Evolutionary conservation across 1,139 yeast species (phyloP).

Genomic region (Scheffersomyces insectosa): DNA sequence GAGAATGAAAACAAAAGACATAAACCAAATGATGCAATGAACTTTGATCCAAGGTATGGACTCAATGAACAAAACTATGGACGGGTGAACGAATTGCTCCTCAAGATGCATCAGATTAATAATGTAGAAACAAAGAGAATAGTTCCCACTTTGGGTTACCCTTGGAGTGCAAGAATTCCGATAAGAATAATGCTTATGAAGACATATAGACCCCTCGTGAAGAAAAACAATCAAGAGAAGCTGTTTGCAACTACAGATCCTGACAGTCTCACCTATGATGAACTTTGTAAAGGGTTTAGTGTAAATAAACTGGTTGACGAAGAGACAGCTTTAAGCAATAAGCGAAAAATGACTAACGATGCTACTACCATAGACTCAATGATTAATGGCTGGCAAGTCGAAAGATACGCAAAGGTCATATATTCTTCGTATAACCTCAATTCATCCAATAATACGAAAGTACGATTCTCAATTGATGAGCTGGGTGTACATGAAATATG

Average conservation of each 20-base stretch:
- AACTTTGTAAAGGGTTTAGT: slow-evolving; percentile 15
- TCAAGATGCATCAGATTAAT: slow-evolving; percentile 13
- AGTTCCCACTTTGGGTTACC: slow-evolving; percentile 43
- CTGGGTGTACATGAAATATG: slow-evolving; percentile 10
- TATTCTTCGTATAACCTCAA: slow-evolving; percentile 13
- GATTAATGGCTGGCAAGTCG: slow-evolving; percentile 29
- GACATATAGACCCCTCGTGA: slow-evolving; percentile 28
- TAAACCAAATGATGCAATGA: slow-evolving; percentile 2
- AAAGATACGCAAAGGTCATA: slow-evolving; percentile 29
- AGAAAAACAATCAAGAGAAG: slow-evolving; percentile 3
- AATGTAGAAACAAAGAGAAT: slow-evolving; percentile 20
- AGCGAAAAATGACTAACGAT: not conserved
- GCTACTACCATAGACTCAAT: slow-evolving; percentile 6
- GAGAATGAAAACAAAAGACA: slow-evolving; percentile 7
- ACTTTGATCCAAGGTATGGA: slow-evolving; percentile 10
- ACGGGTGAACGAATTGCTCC: slow-evolving; percentile 8
- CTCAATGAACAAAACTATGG: slow-evolving; percentile 7
- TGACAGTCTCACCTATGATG: slow-evolving; percentile 15
- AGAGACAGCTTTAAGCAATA: no score
- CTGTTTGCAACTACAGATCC: slow-evolving; percentile 6
- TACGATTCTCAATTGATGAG: slow-evolving; percentile 16
- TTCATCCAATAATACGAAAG: slow-evolving; percentile 7
- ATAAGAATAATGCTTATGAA: slow-evolving; percentile 37
- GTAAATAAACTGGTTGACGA: not conserved
- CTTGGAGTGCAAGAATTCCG: slow-evolving; percentile 38